Evolutionary conservation across 2,329 filamentous ascomycete species (phyloP), one percentile per base, ranked within the genome.

Genomic region (Xylaria arbuscula): DNA sequence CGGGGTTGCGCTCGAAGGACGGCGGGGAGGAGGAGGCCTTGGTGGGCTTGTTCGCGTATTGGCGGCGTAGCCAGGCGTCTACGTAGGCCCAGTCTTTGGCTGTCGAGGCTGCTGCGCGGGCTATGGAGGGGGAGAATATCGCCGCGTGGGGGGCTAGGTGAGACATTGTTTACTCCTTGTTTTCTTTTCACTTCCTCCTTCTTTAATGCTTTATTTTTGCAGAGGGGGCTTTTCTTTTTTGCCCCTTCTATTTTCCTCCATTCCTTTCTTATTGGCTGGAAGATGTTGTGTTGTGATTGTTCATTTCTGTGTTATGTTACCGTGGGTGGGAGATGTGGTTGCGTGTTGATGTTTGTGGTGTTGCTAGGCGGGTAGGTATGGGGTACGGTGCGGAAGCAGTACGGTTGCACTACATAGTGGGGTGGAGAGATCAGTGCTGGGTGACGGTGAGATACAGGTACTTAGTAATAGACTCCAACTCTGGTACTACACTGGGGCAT

Each of bases 71-170:
- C 94, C 95, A 98, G 74, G 85, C 84, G 80, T 97, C 93, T 73
- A 98, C 87, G 72, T 92, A 93, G 64, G 90, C 90, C 95, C 95
- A 98, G 81, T 98, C 94, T 77, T 95, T 94, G 55, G 93, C 92
- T 70, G 92, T 90, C 13, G 92, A 92, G 70, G 92, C 92, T 73
- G 93, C 92, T 69, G 92, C 90, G 67, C 93, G 91, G 61, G 89
- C 89, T 38, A 90, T 82, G 0, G 88, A 90, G 13, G 89, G 89
- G 3, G 89, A 91, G 81, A 91, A 92, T 65, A 92, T 89, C 69
- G 88, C 87, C 13, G 85, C 77, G 56, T 68, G 67, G 48, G 60
- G 64, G 34, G 61, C 61, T 19, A 80, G 77, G 66, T 81, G 78
- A 17, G 78, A 75, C 79, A 81, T 81, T 69, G 48, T 66, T 17